Conservation (phyloP, 176 grass and related monocot species). For the Typha latifolia region DNA sequence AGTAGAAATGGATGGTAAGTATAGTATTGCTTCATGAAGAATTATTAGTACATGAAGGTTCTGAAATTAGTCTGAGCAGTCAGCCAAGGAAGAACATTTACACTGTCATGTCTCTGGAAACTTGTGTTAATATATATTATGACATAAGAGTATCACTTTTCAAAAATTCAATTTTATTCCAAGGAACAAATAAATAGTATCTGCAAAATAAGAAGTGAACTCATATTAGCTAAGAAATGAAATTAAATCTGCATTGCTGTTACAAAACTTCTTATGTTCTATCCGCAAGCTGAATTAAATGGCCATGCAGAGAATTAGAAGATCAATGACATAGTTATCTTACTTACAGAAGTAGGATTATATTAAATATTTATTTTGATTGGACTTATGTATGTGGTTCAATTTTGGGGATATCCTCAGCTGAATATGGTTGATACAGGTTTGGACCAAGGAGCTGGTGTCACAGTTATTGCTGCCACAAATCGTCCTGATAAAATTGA, state of each 20-base stretch:
- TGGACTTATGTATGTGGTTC: neutral
- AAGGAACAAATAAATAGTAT: too few species aligned
- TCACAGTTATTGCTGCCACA: constrained; percentile 89
- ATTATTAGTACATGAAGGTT: neutral
- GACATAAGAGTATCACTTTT: too few species aligned
- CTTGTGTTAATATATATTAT: too few species aligned
- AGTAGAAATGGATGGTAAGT: constrained; percentile 91
- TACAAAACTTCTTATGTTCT: too few species aligned
- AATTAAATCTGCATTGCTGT: too few species aligned
- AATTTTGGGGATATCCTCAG: neutral
- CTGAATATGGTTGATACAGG: constrained; percentile 40
- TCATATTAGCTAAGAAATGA: too few species aligned
- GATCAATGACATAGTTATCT: too few species aligned
- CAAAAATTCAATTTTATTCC: too few species aligned
- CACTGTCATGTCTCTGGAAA: neutral
- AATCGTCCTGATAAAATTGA: constrained; percentile 98
- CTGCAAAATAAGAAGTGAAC: too few species aligned
- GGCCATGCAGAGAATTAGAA: too few species aligned
- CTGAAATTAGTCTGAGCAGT: neutral
- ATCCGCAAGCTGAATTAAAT: too few species aligned
- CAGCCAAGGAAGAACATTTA: neutral
- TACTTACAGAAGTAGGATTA: neutral
- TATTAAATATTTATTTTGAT: neutral
- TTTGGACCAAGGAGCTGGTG: constrained; percentile 55
- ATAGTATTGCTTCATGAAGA: neutral